Base-by-base conservation (phyloP, 2,329 filamentous ascomycete genomes). In the Coleophoma crateriformis region DNA sequence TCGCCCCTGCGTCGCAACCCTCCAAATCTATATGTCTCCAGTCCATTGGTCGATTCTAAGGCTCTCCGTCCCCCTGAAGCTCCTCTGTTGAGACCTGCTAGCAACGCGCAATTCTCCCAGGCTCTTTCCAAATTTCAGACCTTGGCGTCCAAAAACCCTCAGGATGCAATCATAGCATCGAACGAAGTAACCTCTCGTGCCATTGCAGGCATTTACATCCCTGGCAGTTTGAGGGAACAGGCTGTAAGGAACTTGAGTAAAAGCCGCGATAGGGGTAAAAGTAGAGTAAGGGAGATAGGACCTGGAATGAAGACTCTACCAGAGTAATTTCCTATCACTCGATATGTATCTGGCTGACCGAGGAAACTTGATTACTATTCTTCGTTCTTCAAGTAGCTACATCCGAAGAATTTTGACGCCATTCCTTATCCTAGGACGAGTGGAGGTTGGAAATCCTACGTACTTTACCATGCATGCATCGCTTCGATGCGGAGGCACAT, bases 191-290 rank as follows among this genome's bases (percentile, higher is more conserved):
- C 50, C 12, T 43, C 50, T 34, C 34, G 54, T 13, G 52, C 54
- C 1, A 51, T 51, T 37, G 47, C 45, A 27, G 52, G 54, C 15
- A 56, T 56, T 15, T 52, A 46, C 27, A 53, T 56, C 7, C 52
- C 54, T 4, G 50, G 54, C 3, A 54, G 52, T 47, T 45, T 56
- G 48, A 50, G 54, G 33, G 54, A 56, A 17, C 48, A 54, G 45
- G 54, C 54, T 47, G 52, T 56, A 2, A 49, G 54, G 45, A 53
- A 45, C 47, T 46, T 51, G n/a, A 56, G 50, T 49, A 48, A 17
- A 27, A 52, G 51, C 46, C 45, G 54, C 33, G 47, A 42, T 41
- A 37, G 13, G 41, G 38, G 35, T 19, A 44, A 44, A 27, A 44
- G 41, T 15, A 27, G 41, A 19, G 19, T 22, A n/a, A 44, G 41